Evolutionary conservation across 192 early-diverging fungal species (phyloP), one percentile per base, ranked within the genome.

Genomic region (Mortierella claussenii): DNA sequence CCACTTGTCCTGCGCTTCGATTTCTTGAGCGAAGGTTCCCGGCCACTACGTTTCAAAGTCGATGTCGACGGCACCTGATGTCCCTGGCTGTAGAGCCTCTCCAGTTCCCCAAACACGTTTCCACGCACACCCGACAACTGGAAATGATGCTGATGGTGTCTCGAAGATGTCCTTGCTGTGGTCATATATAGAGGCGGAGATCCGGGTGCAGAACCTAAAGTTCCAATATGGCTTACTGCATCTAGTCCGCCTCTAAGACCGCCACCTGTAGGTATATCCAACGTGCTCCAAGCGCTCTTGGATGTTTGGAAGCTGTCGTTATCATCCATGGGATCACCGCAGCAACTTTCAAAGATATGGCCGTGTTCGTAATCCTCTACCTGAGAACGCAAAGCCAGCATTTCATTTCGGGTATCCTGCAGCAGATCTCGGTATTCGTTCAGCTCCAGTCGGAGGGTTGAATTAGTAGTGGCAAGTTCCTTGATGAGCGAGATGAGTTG

Each of bases 401-500:
- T 76, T 20, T 86, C 84, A 37, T 79, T 81, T 50, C 78, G 54
- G 11, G 80, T 74, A 12, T 87, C 85, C 28, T 80, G 60, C 13
- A 87, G 53, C 42, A 84, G 46, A 45, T 84, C 85, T 7, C 79
- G 63, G 46, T 80, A 85, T 36, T 87, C 86, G 11, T 71, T 63
- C 18, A 85, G 50, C 18, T 85, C 82, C 0, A 68, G 73, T 31
- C 82, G 80, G 23, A 83, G 40, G 47, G 83, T 87, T 30, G 81
- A 79, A 30, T 85, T 87, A 43, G 86, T 80, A 3, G 82, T 83
- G 30, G 82, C 84, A 9, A 87, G 68, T 55, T 87, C 83, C 62
- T 85, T 87, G 47, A 87, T 87, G 9, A 85, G 46, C 2, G 69
- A 68, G 5, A 85, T 82, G 18, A 87, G 73, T 64, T 87, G 83